Percentiles rank a stretch among this genome's conserved stretches.
Conservation (phyloP, 208 protist genomes). For the Leishmania turanica region DNA sequence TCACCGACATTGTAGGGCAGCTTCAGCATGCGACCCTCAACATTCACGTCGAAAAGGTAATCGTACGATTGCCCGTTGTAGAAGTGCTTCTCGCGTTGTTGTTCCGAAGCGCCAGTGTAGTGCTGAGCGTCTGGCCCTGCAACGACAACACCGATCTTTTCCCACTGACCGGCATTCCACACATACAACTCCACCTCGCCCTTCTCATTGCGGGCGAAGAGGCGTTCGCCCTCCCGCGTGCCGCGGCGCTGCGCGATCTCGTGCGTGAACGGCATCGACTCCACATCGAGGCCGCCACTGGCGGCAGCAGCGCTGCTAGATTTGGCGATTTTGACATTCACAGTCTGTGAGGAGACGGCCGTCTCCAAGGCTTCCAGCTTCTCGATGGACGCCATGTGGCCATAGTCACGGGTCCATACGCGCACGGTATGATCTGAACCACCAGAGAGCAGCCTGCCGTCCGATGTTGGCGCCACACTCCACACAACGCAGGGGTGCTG, state of each 20-base stretch:
- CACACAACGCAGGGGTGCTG: constrained; percentile 90
- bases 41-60: constrained; percentile 96
- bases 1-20: constrained; percentile 93
- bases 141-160: constrained; percentile 93
- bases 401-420: constrained; percentile 81
- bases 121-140: constrained; percentile 51
- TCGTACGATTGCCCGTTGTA: constrained; percentile 93
- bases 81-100: constrained; percentile 61
- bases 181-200: constrained; percentile 77
- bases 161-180: constrained; percentile 76
- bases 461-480: constrained; percentile 62
- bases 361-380: constrained; percentile 63
- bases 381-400: constrained; percentile 58
- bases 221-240: constrained; percentile 56
- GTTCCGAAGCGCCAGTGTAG: constrained; percentile 34
- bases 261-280: constrained; percentile 42
- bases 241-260: constrained; percentile 42
- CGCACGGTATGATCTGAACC: constrained; percentile 86
- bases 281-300: constrained; percentile 38
- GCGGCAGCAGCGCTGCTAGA: constrained; percentile 12
- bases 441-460: constrained; percentile 65
- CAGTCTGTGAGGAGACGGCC: constrained; percentile 50
- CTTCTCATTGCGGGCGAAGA: constrained; percentile 67
- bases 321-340: constrained; percentile 56
- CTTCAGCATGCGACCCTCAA: constrained; percentile 77